These are phyloP conservation scores for Candolleomyces eurysporus DNA, from an alignment of 768 basidiomycete genomes.

Conservation along the genomic window DNA sequence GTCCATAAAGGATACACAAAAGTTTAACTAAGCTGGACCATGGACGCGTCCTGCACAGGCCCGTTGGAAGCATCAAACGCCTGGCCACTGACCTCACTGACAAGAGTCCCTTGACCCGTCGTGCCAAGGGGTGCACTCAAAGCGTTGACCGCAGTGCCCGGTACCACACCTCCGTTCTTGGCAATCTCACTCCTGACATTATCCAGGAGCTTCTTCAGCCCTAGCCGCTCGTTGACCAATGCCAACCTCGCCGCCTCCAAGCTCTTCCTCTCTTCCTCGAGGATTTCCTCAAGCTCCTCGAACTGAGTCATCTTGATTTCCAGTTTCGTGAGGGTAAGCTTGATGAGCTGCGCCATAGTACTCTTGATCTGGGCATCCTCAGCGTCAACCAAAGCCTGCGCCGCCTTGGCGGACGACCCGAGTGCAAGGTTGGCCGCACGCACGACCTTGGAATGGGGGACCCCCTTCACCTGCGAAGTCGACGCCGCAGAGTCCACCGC, in stretches of 20 bases:
- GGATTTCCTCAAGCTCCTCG: constrained; percentile 86
- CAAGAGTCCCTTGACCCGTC: constrained; percentile 58
- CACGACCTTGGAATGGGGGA: constrained; percentile 73
- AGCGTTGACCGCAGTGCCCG: constrained; percentile 16
- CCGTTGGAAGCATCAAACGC: constrained; percentile 51
- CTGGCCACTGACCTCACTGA: constrained; percentile 49
- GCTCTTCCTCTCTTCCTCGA: constrained; percentile 86
- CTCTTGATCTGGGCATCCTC: constrained; percentile 81
- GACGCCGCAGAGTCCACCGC: constrained; percentile 33
- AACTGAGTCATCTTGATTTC: constrained; percentile 95
- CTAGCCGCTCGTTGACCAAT: constrained; percentile 75
- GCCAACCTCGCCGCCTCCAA: constrained; percentile 81
- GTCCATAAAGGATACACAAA: not conserved
- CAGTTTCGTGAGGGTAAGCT: constrained; percentile 81
- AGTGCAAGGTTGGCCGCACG: constrained; percentile 88
- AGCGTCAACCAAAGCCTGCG: constrained; percentile 72
- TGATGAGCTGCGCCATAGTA: constrained; percentile 80
- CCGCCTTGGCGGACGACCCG: constrained; percentile 84
- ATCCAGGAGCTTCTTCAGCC: constrained; percentile 71
- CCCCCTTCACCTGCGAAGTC: constrained; percentile 31
- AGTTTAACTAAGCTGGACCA: constrained; percentile 45
- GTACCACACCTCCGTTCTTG: constrained; percentile 39
- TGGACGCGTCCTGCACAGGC: constrained; percentile 54
- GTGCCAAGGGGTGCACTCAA: constrained; percentile 43
- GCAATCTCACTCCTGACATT: constrained; percentile 62